Evolutionary conservation across 441 rosid species (phyloP), one percentile per base, ranked within the genome.

Genomic region (Adansonia madagascariensis): DNA sequence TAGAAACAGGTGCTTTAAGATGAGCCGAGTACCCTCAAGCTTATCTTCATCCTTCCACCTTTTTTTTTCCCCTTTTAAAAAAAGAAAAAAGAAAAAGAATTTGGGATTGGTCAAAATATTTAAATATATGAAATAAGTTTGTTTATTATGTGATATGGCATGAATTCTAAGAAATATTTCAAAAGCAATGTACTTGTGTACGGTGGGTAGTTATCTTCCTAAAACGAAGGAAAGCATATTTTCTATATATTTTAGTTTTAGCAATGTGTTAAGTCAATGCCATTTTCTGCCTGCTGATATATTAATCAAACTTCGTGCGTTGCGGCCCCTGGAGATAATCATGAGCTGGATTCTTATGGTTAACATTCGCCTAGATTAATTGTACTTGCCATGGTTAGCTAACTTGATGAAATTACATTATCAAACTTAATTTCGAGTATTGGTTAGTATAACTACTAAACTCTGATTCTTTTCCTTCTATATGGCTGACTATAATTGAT

Each of bases 261-360:
- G 18, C 24, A 60, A 50, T 39, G 49, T 18, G 15, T 35, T 27
- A 14, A 24, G 77, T 61, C 78, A 75, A 63, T 66, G 46, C 35
- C 12, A 46, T 7, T 7, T 15, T 35, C 18, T 52, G 57, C 60
- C 7, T 55, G 24, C 5, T 55, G 18, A 17, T 55, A 8, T 55
- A 17, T n/a, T 53, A 55, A 59, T 65, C 71, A 43, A 11, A 50
- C n/a, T 50, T 50, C 17, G 14, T 10, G 1, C 52, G 18, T 75
- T 7, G 2, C 49, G 35, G 14, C 60, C 69, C 5, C 71, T 35
- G 2, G 17, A 20, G 71, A 31, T 18, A 61, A 61, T 39, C 27
- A 50, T 60, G 55, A 39, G 60, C 44, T 60, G 43, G 80, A 44
- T 17, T 66, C 8, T 66, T 17, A 18, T 18, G 3, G 14, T 43